Percentiles rank a stretch among this genome's conserved stretches.
Evolutionary conservation across 2,329 filamentous ascomycete genomes (phyloP).

Genomic region (Diaporthe eres): DNA sequence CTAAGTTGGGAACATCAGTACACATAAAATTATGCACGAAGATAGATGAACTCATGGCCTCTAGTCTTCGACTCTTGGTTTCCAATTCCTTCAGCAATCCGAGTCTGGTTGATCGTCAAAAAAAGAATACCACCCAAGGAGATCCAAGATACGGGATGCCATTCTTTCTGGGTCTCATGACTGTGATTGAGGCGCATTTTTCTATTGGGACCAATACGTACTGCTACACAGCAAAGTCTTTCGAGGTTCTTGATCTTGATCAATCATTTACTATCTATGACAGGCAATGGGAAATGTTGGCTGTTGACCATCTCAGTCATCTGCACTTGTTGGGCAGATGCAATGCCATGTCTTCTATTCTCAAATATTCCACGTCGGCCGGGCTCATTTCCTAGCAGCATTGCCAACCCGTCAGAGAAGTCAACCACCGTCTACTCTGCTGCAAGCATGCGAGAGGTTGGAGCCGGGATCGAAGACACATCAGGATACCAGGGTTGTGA

Average conservation of each 20-base stretch:
- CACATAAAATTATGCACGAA: no score
- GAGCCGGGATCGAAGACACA: background rate
- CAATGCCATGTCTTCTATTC: background rate
- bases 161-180: background rate
- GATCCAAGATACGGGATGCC: background rate
- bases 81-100: background rate
- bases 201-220: background rate
- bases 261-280: background rate
- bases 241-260: background rate
- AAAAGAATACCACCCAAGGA: background rate
- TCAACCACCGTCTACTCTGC: background rate
- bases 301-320: background rate
- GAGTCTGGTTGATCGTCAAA: background rate
- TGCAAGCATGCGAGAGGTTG: background rate
- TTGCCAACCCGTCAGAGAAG: background rate
- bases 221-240: background rate
- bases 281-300: background rate
- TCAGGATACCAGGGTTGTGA: background rate
- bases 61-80: background rate
- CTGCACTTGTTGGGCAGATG: background rate
- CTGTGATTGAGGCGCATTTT: background rate
- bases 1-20: background rate
- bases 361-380: background rate
- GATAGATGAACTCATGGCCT: background rate
- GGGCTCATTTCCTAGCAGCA: background rate